Evolutionary conservation across 176 grass and related monocot genomes (phyloP).

Genomic region (Raddia distichophylla): DNA sequence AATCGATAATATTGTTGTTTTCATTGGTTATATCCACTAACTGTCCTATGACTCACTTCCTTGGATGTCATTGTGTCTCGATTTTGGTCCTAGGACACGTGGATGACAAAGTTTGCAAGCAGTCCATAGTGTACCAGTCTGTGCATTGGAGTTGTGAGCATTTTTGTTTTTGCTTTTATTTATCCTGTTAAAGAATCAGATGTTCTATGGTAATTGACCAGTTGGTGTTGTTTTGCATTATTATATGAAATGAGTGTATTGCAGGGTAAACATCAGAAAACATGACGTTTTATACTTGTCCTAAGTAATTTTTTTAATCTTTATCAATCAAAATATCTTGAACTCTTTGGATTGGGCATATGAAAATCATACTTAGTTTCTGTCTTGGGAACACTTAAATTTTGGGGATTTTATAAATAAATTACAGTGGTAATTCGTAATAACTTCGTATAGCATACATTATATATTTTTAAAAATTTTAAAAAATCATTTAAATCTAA

Average conservation of each 20-base stretch:
- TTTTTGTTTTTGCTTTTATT: slow-evolving; percentile 56
- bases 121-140: slow-evolving; percentile 65
- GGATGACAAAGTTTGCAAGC: slow-evolving; percentile 65
- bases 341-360: no score
- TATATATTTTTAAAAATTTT: no score
- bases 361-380: no score
- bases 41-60: slow-evolving; percentile 48
- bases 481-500: no score
- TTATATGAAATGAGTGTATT: background rate
- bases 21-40: slow-evolving; percentile 53
- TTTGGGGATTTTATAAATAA: no score
- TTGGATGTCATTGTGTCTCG: slow-evolving; percentile 53
- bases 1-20: slow-evolving; percentile 17
- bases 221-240: slow-evolving; percentile 34
- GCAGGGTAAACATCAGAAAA: background rate
- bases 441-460: no score
- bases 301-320: no score
- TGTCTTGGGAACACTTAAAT: no score
- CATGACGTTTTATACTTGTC: no score
- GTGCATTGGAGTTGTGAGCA: slow-evolving; percentile 70
- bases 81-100: slow-evolving; percentile 55
- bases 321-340: no score
- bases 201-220: slow-evolving; percentile 30
- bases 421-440: no score
- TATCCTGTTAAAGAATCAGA: slow-evolving; percentile 30